Evolutionary conservation across 495 filamentous ascomycete species (phyloP).

Genomic region (Hyaloscypha bicolor): DNA sequence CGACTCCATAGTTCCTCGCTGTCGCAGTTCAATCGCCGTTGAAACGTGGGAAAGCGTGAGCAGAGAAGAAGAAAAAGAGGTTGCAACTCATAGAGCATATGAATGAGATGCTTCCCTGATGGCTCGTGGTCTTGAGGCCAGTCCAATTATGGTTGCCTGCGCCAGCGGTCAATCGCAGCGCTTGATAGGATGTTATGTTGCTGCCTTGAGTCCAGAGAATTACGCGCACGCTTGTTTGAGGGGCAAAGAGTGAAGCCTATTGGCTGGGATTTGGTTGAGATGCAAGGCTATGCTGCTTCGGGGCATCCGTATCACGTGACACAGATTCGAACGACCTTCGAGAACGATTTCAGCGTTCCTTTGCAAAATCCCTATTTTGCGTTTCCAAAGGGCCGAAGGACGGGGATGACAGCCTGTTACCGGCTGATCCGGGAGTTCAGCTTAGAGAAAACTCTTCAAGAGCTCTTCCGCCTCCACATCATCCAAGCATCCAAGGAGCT

Average conservation of each 20-base stretch:
- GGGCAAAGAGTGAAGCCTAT: neutral
- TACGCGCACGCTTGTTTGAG: neutral
- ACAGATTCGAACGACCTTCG: neutral
- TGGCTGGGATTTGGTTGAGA: neutral
- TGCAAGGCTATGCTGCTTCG: neutral
- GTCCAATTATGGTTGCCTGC: conserved; percentile 26
- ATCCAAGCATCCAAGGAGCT: neutral
- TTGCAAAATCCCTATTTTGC: too few relatives aligned
- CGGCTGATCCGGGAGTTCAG: neutral
- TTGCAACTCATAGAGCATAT: conserved; percentile 4
- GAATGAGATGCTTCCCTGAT: neutral
- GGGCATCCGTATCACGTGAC: neutral
- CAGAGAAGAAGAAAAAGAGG: conserved; percentile 7
- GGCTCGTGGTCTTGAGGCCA: conserved; percentile 4
- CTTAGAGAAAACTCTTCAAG: neutral
- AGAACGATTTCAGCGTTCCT: neutral
- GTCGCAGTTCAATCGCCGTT: neutral
- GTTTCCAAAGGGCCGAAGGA: neutral
- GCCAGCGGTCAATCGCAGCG: neutral
- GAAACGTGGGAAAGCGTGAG: neutral
- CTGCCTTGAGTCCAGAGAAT: conserved; percentile 20
- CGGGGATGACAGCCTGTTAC: neutral
- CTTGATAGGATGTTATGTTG: conserved; percentile 13
- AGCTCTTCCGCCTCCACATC: neutral
- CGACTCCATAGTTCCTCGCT: conserved; percentile 17